Base-by-base conservation (phyloP, 345 rosid genomes). In the Hypericum androsaemum region DNA sequence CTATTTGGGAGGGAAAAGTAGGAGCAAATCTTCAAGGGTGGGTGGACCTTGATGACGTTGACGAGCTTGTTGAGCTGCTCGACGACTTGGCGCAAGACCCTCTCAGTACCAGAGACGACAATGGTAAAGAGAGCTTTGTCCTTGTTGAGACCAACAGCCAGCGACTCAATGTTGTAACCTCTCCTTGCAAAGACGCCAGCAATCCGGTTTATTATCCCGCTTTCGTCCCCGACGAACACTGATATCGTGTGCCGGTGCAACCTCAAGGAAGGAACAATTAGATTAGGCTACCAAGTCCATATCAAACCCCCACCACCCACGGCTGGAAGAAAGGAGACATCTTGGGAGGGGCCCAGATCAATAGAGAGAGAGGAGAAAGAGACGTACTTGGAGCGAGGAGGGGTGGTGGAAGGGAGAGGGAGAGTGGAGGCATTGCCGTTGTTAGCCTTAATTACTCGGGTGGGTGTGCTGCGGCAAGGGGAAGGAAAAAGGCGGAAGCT, bases 81-180 rank as follows among this genome's bases (percentile, higher is more conserved):
- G 14, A 43, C 47, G 13, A 43, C 47, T 43, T 43, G 47, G 47
- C 47, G 47, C 12, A 43, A n/a, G 47, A 43, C 47, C 12, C 14
- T 43, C 10, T 43, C 47, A n/a, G 47, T 43, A 0, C 47, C 47
- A 43, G 12, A 43, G 47, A 43, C 47, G 14, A 43, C 47, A 43
- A 43, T 43, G 12, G 47, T 43, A 12, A 43, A 43, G n/a, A 43
- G 47, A 43, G 47, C 47, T 15, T 43, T 43, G 47, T 43, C 47
- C 47, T 43, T 43, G 47, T 43, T 43, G n/a, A 43, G 12, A 43
- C 47, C 47, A 43, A 43, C 47, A 1, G 47, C 47, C 12, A 43
- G 47, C 6, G 47, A 43, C 47, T 43, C 47, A 9, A 43, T 43
- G 47, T 43, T 43, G 47, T 43, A 43, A 5, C 47, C 47, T 7